Evolutionary conservation across 1,284 basidiomycete genomes (phyloP).

Genomic region (Ustilago vetiveriae): DNA sequence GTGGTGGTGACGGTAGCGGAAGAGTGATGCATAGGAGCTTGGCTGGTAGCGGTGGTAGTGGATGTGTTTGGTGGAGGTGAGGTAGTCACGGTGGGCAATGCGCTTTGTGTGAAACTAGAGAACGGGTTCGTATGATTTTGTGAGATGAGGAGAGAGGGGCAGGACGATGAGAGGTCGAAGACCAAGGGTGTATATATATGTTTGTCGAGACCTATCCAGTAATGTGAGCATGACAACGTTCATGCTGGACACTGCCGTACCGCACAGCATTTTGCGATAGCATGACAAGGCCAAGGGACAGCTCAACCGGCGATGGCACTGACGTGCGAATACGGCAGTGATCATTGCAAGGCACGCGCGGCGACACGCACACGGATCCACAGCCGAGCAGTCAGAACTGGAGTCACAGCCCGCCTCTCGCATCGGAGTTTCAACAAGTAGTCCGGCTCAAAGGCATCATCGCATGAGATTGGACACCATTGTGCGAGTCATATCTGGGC

Average conservation of each 20-base stretch:
- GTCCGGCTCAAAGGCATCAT: too few species aligned
- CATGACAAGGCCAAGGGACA: not conserved
- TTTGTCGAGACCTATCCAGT: not conserved
- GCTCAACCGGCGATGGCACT: too few species aligned
- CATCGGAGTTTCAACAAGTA: not conserved
- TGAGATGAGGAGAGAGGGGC: not conserved
- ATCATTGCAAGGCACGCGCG: not conserved
- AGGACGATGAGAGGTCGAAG: not conserved
- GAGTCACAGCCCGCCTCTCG: not conserved
- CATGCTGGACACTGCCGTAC: not conserved
- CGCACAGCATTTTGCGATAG: not conserved
- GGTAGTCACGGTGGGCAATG: not conserved
- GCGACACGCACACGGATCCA: not conserved
- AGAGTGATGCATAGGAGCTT: conserved; percentile 5
- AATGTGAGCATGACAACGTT: not conserved
- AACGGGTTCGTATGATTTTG: too few species aligned
- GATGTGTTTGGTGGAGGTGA: not conserved
- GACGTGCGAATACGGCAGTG: too few species aligned
- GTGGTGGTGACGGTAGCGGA: conserved; percentile 1
- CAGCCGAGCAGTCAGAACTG: too few species aligned
- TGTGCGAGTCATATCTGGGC: not conserved
- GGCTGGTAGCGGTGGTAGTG: conserved; percentile 1
- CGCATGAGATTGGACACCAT: too few species aligned
- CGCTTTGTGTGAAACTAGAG: too few species aligned
- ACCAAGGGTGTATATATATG: not conserved